Percentiles rank a stretch among this genome's conserved stretches.
Conservation (phyloP, 305 asterid genomes). For the Ilex paraguariensis region DNA sequence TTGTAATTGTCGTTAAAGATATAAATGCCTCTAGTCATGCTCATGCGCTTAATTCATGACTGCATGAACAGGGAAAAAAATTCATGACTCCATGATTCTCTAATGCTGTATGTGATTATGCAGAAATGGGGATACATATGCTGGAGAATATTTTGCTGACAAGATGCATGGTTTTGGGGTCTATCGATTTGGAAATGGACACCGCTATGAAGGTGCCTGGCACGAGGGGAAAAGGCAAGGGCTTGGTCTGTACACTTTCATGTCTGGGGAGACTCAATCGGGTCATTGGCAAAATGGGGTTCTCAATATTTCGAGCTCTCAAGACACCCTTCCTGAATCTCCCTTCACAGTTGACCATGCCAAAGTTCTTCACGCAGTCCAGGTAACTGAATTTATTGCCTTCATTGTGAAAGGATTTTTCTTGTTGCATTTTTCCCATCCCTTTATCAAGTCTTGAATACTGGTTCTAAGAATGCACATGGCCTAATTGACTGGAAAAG, state of each 20-base stretch:
- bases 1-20: too few relatives aligned
- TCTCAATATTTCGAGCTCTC: constrained; percentile 26
- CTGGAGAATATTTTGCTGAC: constrained; percentile 52
- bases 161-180: constrained; percentile 57
- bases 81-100: neutral
- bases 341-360: constrained; percentile 24
- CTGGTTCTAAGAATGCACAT: neutral
- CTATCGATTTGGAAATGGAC: constrained; percentile 44
- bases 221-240: constrained; percentile 56
- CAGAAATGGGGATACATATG: constrained; percentile 50
- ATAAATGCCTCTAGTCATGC: neutral
- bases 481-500: neutral
- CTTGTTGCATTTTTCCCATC: neutral
- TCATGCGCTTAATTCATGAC: constrained; percentile 1
- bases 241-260: constrained; percentile 40
- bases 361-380: constrained; percentile 39
- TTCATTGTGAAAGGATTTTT: neutral
- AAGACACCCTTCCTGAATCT: constrained; percentile 15
- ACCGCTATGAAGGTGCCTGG: constrained; percentile 53
- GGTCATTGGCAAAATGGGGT: constrained; percentile 51
- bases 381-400: constrained; percentile 24
- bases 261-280: constrained; percentile 40
- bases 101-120: constrained; percentile 8
- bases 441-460: neutral
- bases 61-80: neutral